These are phyloP conservation scores for Aspergillus sp. DNA, from an alignment of 2,329 filamentous ascomycete species.

Conservation along the genomic window DNA sequence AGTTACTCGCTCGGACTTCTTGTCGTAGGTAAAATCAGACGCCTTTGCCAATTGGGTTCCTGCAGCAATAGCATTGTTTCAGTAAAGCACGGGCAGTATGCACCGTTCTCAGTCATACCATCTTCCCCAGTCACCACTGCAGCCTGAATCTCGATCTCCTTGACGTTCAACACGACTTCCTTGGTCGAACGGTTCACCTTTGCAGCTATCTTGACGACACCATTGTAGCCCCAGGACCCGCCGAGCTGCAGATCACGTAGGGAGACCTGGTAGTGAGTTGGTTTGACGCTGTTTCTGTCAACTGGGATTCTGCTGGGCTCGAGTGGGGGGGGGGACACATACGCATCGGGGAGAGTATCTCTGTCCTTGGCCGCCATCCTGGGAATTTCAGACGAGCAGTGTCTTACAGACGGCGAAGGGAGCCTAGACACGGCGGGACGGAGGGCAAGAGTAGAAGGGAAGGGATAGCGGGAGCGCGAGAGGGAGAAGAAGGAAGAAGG, in stretches of 20 bases:
- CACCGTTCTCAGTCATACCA: conserved; percentile 17
- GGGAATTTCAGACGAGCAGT: conserved; percentile 34
- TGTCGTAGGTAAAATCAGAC: conserved; percentile 67
- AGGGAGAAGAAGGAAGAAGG: conserved; percentile 12
- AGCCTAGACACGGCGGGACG: conserved; percentile 8
- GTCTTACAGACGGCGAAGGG: conserved; percentile 16
- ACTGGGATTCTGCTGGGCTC: no score
- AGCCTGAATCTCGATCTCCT: conserved; percentile 68
- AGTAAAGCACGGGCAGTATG: background rate
- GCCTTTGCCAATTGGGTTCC: conserved; percentile 37
- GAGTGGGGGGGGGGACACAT: conserved; percentile 11
- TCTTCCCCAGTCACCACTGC: conserved; percentile 35
- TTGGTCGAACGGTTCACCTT: conserved; percentile 62
- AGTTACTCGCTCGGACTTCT: conserved; percentile 71
- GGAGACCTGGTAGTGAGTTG: conserved; percentile 74
- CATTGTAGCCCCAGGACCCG: conserved; percentile 71
- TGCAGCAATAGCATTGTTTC: conserved; percentile 6
- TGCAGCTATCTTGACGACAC: conserved; percentile 69
- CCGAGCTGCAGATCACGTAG: conserved; percentile 67
- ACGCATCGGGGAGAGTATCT: conserved; percentile 38
- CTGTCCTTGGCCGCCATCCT: conserved; percentile 36
- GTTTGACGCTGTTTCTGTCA: conserved; percentile 62
- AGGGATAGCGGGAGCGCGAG: conserved; percentile 10
- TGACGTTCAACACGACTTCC: conserved; percentile 73
- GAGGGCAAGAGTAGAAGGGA: conserved; percentile 8